Base-by-base conservation (phyloP, 2,329 filamentous ascomycete species). In the Aspergillus transmontanensis region DNA sequence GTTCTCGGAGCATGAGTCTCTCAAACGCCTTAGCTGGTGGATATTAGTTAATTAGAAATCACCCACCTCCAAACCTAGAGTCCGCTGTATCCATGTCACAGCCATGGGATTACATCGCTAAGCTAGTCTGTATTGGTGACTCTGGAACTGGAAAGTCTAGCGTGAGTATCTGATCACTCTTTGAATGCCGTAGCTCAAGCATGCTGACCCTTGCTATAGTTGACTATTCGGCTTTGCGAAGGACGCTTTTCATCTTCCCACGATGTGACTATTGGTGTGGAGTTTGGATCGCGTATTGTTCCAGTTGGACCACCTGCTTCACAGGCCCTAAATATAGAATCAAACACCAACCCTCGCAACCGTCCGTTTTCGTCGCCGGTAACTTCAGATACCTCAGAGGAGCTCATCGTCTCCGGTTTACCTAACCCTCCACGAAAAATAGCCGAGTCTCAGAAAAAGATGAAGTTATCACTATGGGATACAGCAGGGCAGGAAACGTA, bases 51-150 rank as follows among this genome's bases (percentile, higher is more conserved):
- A 57, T 46, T 39, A 14, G 55, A 34, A 43, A 12, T 21, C 53
- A 41, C 34, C 51, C 51, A 53, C 28, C n/a, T 54, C 14, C 19
- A 55, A 28, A 51, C 26, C 30, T 23, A 43, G 48, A 51, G n/a
- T 57, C 57, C 63, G 58, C 62, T 66, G 71, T 75, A 74, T 75
- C 74, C 73, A 80, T 80, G 79, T 80, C 78, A 76, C 76, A 79
- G 73, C 90, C 93, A 79, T 98, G 94, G 94, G 93, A 98, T 83
- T 98, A 96, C 84, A 99, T 98, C 77, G 94, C 94, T 79, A 99
- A 99, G 82, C 92, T 99, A 73, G 94, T 98, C 76, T 96, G 93
- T 82, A 93, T 99, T 74, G 95, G 95, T 78, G 95, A 98, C 83
- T 95, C 91, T 53, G 95, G 94, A 76, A 96, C 93, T 76, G 95